Evolutionary conservation across 495 filamentous ascomycete species (phyloP).

Genomic region (Neurospora cerealis): DNA sequence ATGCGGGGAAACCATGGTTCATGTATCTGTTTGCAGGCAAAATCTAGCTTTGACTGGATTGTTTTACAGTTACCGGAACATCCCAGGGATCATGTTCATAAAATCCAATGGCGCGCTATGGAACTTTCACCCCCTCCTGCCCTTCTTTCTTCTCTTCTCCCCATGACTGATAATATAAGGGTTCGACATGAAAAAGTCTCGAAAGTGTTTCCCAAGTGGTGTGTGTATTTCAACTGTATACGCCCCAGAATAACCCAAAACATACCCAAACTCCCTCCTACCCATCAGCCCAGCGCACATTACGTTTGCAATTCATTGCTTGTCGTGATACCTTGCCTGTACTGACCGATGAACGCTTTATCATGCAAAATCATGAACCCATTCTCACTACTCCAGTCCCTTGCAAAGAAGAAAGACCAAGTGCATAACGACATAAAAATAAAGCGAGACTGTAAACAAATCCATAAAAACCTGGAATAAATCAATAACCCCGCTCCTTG

Average conservation of each 20-base stretch:
- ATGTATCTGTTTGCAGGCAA: too few species aligned
- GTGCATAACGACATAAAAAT: background rate
- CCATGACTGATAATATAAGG: too few species aligned
- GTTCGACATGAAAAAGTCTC: too few species aligned
- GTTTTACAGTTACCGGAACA: too few species aligned
- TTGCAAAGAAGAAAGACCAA: background rate
- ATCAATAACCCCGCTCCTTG: background rate
- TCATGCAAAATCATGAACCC: background rate
- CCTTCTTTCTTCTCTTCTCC: too few species aligned
- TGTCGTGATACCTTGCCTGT: background rate
- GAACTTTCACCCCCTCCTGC: too few species aligned
- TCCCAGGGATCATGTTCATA: too few species aligned
- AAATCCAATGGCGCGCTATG: too few species aligned
- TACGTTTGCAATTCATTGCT: background rate
- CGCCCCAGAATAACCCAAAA: background rate
- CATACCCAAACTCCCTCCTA: background rate
- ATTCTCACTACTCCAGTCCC: background rate
- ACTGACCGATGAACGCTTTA: background rate
- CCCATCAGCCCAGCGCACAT: background rate
- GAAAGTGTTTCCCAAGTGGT: too few species aligned
- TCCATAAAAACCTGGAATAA: background rate
- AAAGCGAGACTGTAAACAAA: background rate
- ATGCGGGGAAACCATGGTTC: too few species aligned
- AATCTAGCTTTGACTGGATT: too few species aligned
- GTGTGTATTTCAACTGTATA: background rate